Conservation (phyloP, 2,329 filamentous ascomycete genomes). For the Aspergillus oerlinghausenensis region DNA sequence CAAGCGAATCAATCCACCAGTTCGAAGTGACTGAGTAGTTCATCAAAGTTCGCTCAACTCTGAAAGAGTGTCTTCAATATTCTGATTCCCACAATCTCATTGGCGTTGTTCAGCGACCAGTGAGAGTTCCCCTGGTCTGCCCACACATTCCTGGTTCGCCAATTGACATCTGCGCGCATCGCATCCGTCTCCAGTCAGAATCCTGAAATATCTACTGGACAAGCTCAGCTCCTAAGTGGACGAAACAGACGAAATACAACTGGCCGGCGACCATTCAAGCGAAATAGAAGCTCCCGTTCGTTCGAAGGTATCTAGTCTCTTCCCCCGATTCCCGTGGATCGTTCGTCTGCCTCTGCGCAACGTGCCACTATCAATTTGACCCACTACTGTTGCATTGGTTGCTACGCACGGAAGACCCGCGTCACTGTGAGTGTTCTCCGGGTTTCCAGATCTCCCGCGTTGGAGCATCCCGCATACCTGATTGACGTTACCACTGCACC, state of each 20-base stretch:
- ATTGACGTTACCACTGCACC: constrained; percentile 25
- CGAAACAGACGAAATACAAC: constrained; percentile 8
- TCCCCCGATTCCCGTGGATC: constrained; percentile 8
- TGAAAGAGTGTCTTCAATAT: constrained; percentile 2
- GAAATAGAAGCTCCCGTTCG: constrained; percentile 8
- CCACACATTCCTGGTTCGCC: constrained; percentile 35
- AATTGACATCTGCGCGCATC: constrained; percentile 30
- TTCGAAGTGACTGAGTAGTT: background rate
- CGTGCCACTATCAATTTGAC: constrained; percentile 26
- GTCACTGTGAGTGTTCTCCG: constrained; percentile 14
- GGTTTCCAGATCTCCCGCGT: constrained; percentile 13
- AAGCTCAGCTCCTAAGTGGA: constrained; percentile 1
- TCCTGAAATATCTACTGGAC: constrained; percentile 12
- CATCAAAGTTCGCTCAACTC: background rate
- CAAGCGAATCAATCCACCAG: constrained; percentile 5
- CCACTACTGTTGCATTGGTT: constrained; percentile 25
- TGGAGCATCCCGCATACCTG: constrained; percentile 14
- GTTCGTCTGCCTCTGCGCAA: constrained; percentile 21
- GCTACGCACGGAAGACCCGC: constrained; percentile 10
- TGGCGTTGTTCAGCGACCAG: constrained; percentile 19
- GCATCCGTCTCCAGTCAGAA: constrained; percentile 25
- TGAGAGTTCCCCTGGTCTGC: constrained; percentile 18
- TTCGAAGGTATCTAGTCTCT: constrained; percentile 7
- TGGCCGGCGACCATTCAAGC: constrained; percentile 13
- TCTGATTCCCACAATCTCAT: constrained; percentile 6